Evolutionary conservation across 2,329 filamentous ascomycete species (phyloP).

Genomic region (Camillea tinctor): DNA sequence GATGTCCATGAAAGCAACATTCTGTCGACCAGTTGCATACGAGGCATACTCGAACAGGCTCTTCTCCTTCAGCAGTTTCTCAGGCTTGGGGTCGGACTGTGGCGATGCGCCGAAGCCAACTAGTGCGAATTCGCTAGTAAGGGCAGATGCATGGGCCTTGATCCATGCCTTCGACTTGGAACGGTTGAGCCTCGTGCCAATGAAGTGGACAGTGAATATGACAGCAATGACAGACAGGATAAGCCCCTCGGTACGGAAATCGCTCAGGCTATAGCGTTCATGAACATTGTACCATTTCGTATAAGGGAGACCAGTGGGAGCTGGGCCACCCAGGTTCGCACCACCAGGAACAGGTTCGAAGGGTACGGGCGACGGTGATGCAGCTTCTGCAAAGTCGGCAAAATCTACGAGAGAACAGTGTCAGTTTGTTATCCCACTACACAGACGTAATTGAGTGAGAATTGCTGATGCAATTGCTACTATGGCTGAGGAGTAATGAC

Average conservation of each 20-base stretch:
- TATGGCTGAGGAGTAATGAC: background rate
- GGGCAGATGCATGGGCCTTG: constrained; percentile 65
- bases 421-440: constrained; percentile 13
- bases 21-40: constrained; percentile 90
- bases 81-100: constrained; percentile 46
- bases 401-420: constrained; percentile 67
- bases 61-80: constrained; percentile 76
- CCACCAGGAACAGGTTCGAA: constrained; percentile 46
- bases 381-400: constrained; percentile 83
- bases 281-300: constrained; percentile 97
- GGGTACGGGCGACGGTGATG: constrained; percentile 60
- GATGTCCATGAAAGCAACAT: constrained; percentile 86
- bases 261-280: constrained; percentile 78
- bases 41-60: constrained; percentile 80
- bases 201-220: constrained; percentile 75
- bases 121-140: constrained; percentile 80
- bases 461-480: constrained; percentile 1
- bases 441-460: constrained; percentile 11
- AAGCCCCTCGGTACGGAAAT: constrained; percentile 85
- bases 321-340: constrained; percentile 46
- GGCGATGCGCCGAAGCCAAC: constrained; percentile 73
- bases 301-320: constrained; percentile 60
- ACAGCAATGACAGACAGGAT: constrained; percentile 74
- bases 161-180: constrained; percentile 80
- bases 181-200: constrained; percentile 78